Conservation (phyloP, 495 filamentous ascomycete species). For the Cercophora newfieldiana region DNA sequence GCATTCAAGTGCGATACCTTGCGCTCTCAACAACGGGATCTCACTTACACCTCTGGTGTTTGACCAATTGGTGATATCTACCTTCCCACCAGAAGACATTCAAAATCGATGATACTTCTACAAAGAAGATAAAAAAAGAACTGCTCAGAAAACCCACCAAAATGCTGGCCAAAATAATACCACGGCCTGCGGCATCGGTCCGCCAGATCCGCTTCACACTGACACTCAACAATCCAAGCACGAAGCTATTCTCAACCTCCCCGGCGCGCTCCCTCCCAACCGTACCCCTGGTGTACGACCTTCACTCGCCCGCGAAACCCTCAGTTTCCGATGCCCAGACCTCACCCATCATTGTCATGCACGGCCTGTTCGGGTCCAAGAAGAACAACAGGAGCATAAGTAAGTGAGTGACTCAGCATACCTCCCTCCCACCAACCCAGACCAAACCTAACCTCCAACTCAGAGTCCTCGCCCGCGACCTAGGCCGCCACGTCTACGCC, state of each 20-base stretch:
- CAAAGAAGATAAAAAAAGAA: background rate
- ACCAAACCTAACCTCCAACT: background rate
- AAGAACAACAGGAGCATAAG: slow-evolving; percentile 94
- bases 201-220: background rate
- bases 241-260: slow-evolving; percentile 10
- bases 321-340: slow-evolving; percentile 39
- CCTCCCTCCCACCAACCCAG: background rate
- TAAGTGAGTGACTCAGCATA: slow-evolving; percentile 65
- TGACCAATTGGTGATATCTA: background rate
- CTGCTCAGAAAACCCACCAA: background rate
- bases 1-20: background rate
- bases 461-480: slow-evolving; percentile 74
- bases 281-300: slow-evolving; percentile 59
- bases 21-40: background rate
- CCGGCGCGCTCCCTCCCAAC: slow-evolving; percentile 20
- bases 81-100: background rate
- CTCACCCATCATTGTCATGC: slow-evolving; percentile 81
- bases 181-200: background rate
- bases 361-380: slow-evolving; percentile 94
- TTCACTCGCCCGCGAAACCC: slow-evolving; percentile 53
- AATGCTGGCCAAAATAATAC: slow-evolving; percentile 1
- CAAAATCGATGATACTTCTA: background rate
- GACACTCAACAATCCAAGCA: background rate
- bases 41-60: background rate
- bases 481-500: slow-evolving; percentile 79